A percentile compares a stretch with the other conserved stretches of the same genome.
Conservation (phyloP, 2,329 filamentous ascomycete genomes). For the Metarhizium anisopliae region DNA sequence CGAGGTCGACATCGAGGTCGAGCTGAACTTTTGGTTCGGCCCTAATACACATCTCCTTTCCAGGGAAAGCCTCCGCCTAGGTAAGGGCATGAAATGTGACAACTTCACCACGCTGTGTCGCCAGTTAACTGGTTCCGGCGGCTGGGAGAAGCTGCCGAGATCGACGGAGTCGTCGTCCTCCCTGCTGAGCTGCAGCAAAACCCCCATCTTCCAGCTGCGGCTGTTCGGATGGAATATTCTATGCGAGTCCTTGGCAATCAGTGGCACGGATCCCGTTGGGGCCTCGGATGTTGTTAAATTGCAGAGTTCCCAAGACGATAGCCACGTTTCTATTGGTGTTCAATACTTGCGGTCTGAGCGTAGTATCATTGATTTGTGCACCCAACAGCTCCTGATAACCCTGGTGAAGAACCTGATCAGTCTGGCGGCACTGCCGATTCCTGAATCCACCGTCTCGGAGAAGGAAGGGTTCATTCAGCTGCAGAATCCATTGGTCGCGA, state of each 20-base stretch:
- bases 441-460: slow-evolving; percentile 1
- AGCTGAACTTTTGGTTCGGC: slow-evolving; percentile 10
- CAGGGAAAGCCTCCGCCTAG: no score
- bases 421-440: neutral
- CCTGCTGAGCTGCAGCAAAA: no score
- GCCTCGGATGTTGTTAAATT: neutral
- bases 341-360: neutral
- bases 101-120: no score
- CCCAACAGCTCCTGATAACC: slow-evolving; percentile 10
- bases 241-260: neutral
- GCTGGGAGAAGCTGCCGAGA: no score
- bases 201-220: neutral
- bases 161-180: no score
- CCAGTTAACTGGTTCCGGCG: no score
- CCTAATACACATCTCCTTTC: neutral
- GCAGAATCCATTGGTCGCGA: slow-evolving; percentile 2
- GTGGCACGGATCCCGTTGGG: neutral
- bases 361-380: neutral
- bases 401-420: neutral
- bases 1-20: neutral
- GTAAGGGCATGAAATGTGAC: no score
- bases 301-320: neutral
- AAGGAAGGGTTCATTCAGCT: slow-evolving; percentile 4
- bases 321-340: neutral
- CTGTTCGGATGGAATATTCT: slow-evolving; percentile 2